Evolutionary conservation across 139 green algal genomes (phyloP), one percentile per base, ranked within the genome.

Genomic region (Volvox africanus): DNA sequence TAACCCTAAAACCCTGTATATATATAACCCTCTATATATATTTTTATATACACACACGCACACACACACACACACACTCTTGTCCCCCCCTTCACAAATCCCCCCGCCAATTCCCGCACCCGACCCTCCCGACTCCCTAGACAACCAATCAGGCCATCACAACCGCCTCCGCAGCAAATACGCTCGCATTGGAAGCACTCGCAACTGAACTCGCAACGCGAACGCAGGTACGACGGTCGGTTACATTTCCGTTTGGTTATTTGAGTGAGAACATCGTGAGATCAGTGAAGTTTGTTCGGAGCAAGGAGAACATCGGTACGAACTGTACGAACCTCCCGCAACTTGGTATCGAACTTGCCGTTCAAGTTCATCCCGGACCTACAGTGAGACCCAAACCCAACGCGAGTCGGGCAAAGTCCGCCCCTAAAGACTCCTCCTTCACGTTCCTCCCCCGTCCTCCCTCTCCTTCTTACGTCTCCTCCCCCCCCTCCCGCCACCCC

Each of bases 101-200:
- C 65, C 65, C 65, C 24, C 65, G 2, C 65, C 65, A 30, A 6
- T 16, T 2, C 65, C 65, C 24, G 5, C 24, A 6, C 5, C 65
- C 65, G 9, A 6, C 65, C 65, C 65, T 28, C 24, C 65, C 24
- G 21, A 24, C 65, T 73, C 65, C 24, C 65, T 30, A 79, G 71
- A 21, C 26, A 0, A 79, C 65, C 32, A 79, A 67, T 26, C 62
- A 79, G 5, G 82, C 82, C 21, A 35, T 88, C 61, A 80, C 82
- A 32, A 79, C 82, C 82, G 62, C 82, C 65, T 88, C 82, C 33
- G 61, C 82, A 6, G 84, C 65, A 17, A 32, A 17, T n/a, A 44
- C 36, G 1, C 28, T 67, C 16, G 84, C 68, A 2, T 2, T 80
- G 17, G 26, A 22, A 1, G 67, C 36, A 13, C 84, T 81, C 9